Conservation (phyloP, 2,329 filamentous ascomycete genomes). For the Aureobasidium lini region DNA sequence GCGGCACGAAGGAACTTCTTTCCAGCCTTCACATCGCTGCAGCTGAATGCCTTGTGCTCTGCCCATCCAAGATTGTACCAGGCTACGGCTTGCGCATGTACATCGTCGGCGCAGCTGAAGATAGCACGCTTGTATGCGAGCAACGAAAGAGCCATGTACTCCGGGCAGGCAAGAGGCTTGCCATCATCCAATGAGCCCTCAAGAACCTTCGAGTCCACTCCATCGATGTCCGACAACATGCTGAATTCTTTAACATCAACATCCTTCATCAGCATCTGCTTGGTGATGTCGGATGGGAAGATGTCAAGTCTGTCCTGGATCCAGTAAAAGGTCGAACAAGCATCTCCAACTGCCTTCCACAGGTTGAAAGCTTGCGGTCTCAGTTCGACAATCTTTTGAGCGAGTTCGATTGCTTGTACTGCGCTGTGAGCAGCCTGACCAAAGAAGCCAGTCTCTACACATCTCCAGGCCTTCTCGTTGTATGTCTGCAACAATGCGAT, state of each 20-base stretch:
- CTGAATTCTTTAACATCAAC: slow-evolving; percentile 51
- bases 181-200: not conserved
- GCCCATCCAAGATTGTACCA: slow-evolving; percentile 97
- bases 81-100: slow-evolving; percentile 86
- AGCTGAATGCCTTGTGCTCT: slow-evolving; percentile 70
- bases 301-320: slow-evolving; percentile 60
- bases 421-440: slow-evolving; percentile 72
- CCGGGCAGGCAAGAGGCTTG: not conserved
- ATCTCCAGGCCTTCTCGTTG: slow-evolving; percentile 70
- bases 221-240: slow-evolving; percentile 62
- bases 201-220: slow-evolving; percentile 34
- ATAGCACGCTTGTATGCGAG: slow-evolving; percentile 84
- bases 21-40: slow-evolving; percentile 50
- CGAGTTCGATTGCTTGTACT: slow-evolving; percentile 59
- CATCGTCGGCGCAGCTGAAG: slow-evolving; percentile 61
- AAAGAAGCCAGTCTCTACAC: slow-evolving; percentile 75
- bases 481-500: slow-evolving; percentile 84
- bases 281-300: slow-evolving; percentile 55
- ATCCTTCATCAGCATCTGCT: slow-evolving; percentile 49
- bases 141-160: slow-evolving; percentile 31
- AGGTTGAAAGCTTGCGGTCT: slow-evolving; percentile 76
- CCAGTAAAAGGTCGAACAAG: slow-evolving; percentile 74
- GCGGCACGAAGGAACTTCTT: slow-evolving; percentile 68
- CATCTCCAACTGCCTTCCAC: slow-evolving; percentile 89
- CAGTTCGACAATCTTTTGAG: slow-evolving; percentile 51